Evolutionary conservation across 768 basidiomycete genomes (phyloP).

Genomic region (Calocybe gangraenosa): DNA sequence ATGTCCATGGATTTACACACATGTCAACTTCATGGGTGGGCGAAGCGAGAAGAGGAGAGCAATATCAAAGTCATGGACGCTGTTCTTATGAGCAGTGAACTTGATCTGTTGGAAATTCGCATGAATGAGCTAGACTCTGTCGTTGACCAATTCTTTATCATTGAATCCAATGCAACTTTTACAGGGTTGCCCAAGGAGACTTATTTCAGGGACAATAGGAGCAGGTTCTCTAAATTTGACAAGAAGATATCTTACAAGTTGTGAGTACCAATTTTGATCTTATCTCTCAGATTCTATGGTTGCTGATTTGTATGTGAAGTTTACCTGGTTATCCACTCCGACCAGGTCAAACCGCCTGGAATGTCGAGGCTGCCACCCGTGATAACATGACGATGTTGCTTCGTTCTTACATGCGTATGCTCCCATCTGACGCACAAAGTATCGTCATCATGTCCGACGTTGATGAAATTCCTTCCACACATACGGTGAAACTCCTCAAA

Average conservation of each 20-base stretch:
- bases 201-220: constrained; percentile 42
- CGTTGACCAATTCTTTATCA: constrained; percentile 57
- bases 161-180: constrained; percentile 60
- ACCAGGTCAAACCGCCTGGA: constrained; percentile 42
- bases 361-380: constrained; percentile 46
- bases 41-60: constrained; percentile 25
- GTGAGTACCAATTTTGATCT: constrained; percentile 25
- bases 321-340: constrained; percentile 41
- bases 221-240: constrained; percentile 44
- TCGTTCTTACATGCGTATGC: constrained; percentile 28
- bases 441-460: constrained; percentile 60
- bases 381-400: constrained; percentile 46
- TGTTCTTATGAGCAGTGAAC: constrained; percentile 58
- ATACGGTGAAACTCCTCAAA: constrained; percentile 48
- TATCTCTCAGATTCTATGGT: not conserved
- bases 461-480: constrained; percentile 55
- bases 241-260: constrained; percentile 50
- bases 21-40: constrained; percentile 55
- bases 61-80: constrained; percentile 50
- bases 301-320: constrained; percentile 20
- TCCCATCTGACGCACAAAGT: constrained; percentile 26
- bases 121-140: constrained; percentile 55
- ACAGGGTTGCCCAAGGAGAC: constrained; percentile 55
- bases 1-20: constrained; percentile 37
- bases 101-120: constrained; percentile 61